Conservation (phyloP, 192 early-diverging fungal genomes). For the Coemansia sp. region DNA sequence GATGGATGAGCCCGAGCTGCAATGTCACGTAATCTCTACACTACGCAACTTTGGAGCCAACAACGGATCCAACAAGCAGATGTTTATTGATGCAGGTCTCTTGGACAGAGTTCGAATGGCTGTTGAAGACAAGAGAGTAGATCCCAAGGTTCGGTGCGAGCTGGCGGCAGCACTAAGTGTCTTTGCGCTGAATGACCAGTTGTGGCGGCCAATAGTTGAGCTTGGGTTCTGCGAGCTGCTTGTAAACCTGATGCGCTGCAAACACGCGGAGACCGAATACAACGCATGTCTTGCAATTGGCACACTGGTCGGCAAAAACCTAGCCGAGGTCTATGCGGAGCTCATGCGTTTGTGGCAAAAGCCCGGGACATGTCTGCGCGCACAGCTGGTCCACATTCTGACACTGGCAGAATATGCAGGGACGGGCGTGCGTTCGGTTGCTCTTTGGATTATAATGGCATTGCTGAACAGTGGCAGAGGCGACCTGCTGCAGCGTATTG, state of each 20-base stretch:
- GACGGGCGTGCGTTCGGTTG: constrained; percentile 27
- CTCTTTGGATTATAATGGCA: constrained; percentile 35
- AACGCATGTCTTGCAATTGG: constrained; percentile 36
- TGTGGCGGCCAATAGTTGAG: constrained; percentile 38
- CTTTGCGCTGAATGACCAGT: constrained; percentile 28
- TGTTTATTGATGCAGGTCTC: constrained; percentile 26
- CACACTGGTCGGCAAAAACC: constrained; percentile 20
- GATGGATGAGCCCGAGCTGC: constrained; percentile 27
- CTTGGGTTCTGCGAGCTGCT: constrained; percentile 23
- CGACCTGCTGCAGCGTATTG: constrained; percentile 20
- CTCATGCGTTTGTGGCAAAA: constrained; percentile 34
- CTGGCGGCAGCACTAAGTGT: constrained; percentile 36
- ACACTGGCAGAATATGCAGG: constrained; percentile 17
- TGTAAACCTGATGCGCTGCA: constrained; percentile 15
- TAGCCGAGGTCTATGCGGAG: constrained; percentile 33
- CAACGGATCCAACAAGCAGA: constrained; percentile 23
- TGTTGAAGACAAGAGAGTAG: constrained; percentile 1
- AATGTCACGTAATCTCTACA: constrained; percentile 37
- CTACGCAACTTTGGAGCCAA: constrained; percentile 45
- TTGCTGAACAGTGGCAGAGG: constrained; percentile 20
- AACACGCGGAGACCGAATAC: constrained; percentile 19
- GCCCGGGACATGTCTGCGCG: constrained; percentile 26
- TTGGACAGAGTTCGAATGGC: constrained; percentile 25
- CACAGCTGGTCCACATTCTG: constrained; percentile 15
- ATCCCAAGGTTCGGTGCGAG: constrained; percentile 17